A percentile compares a stretch with the other conserved stretches of the same genome.
Evolutionary conservation across 2,329 filamentous ascomycete genomes (phyloP).

Genomic region (Pseudogymnoascus sp.): DNA sequence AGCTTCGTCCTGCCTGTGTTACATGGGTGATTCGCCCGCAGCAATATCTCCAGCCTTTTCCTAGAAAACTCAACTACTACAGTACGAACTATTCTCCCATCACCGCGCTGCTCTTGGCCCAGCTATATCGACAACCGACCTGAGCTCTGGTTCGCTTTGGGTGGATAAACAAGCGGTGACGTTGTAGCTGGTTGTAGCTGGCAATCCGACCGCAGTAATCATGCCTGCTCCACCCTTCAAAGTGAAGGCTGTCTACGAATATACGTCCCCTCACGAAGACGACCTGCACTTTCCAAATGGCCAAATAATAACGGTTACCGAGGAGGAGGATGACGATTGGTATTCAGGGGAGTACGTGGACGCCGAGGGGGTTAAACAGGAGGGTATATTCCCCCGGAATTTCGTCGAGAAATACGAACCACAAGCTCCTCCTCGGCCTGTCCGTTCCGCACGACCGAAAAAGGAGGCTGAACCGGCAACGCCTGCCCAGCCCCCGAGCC

Average conservation of each 20-base stretch:
- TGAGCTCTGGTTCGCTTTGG: constrained; percentile 1
- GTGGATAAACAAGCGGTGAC: constrained; percentile 10
- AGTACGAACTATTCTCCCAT: constrained; percentile 1
- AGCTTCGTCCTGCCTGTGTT: constrained; percentile 2
- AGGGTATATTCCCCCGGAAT: constrained; percentile 90
- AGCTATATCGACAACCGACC: constrained; percentile 5
- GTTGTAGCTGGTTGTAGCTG: constrained; percentile 5
- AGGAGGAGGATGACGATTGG: constrained; percentile 90
- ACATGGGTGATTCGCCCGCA: constrained; percentile 5
- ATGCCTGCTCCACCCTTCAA: constrained; percentile 73
- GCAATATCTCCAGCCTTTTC: background rate
- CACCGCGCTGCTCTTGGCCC: background rate
- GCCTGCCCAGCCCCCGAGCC: constrained; percentile 32
- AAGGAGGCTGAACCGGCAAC: constrained; percentile 36
- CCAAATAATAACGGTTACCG: constrained; percentile 89
- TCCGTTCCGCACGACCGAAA: constrained; percentile 59
- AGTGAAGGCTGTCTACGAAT: constrained; percentile 94
- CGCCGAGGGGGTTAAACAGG: constrained; percentile 61
- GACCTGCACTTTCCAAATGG: constrained; percentile 80
- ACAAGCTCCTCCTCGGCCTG: constrained; percentile 76
- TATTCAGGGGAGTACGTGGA: constrained; percentile 83
- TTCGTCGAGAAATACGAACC: constrained; percentile 97
- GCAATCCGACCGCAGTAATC: constrained; percentile 27
- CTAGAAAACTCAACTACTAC: background rate
- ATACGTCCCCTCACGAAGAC: constrained; percentile 85